Evolutionary conservation across 2,329 filamentous ascomycete species (phyloP).

Genomic region (Ophiostoma quercus): DNA sequence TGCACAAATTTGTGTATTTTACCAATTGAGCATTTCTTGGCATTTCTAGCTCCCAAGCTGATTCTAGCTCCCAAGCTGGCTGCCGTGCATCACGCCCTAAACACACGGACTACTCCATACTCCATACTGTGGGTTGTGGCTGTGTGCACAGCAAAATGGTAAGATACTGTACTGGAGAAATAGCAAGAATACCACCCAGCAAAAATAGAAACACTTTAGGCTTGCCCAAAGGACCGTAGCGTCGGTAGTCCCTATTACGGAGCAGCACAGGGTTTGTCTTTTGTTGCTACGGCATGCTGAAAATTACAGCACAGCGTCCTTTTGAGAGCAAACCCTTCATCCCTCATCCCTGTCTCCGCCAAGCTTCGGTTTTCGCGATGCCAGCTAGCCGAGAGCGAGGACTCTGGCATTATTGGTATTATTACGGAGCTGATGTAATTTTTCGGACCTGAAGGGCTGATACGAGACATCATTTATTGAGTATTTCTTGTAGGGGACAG

Average conservation of each 20-base stretch:
- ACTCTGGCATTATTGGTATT: too few species aligned
- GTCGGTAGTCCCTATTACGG: conserved; percentile 1
- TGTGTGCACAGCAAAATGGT: background rate
- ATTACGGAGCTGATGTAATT: too few species aligned
- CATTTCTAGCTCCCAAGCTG: too few species aligned
- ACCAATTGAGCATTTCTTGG: too few species aligned
- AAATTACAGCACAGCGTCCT: background rate
- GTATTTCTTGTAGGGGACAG: too few species aligned
- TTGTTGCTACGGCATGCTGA: background rate
- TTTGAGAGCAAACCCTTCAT: background rate
- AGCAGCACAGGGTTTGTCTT: background rate
- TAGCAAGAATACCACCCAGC: background rate
- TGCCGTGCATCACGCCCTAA: background rate
- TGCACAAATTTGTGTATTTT: too few species aligned
- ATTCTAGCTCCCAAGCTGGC: too few species aligned
- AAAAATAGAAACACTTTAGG: conserved; percentile 1
- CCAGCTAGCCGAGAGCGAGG: background rate
- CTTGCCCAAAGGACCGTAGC: background rate
- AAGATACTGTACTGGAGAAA: background rate
- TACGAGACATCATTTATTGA: too few species aligned
- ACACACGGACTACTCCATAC: background rate
- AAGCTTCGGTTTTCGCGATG: background rate
- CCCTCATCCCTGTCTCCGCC: background rate
- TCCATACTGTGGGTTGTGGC: background rate
- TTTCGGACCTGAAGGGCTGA: too few species aligned